Percentiles rank a stretch among this genome's conserved stretches.
Evolutionary conservation across 2,329 filamentous ascomycete species (phyloP).

Genomic region (Orbilia blumenaviensis): DNA sequence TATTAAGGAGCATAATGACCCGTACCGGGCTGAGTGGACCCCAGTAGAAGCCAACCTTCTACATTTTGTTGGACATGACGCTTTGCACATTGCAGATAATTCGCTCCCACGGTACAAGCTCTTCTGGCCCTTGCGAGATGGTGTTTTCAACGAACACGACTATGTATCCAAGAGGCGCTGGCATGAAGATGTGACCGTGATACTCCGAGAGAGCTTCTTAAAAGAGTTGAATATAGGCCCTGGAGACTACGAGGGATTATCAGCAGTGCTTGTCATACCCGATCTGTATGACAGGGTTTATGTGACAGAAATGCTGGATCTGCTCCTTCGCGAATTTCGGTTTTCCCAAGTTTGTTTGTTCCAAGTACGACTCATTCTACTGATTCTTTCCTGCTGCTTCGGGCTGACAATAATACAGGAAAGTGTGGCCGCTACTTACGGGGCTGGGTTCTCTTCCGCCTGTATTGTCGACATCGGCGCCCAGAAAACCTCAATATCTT

Average conservation of each 20-base stretch:
- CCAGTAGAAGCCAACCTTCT: constrained; percentile 78
- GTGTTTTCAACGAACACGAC: constrained; percentile 89
- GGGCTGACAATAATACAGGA: constrained; percentile 64
- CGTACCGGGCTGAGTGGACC: constrained; percentile 93
- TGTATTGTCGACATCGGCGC: constrained; percentile 97
- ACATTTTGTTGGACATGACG: constrained; percentile 82
- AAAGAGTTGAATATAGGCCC: constrained; percentile 83
- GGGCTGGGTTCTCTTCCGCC: constrained; percentile 89
- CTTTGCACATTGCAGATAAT: constrained; percentile 85
- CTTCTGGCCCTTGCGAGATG: constrained; percentile 88
- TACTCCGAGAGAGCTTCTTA: constrained; percentile 85
- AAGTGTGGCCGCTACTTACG: constrained; percentile 91
- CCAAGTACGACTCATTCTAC: constrained; percentile 64
- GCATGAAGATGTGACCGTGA: constrained; percentile 84
- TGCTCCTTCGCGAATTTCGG: constrained; percentile 86
- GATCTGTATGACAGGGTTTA: constrained; percentile 96
- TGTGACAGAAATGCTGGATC: constrained; percentile 82
- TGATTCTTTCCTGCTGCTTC: neutral
- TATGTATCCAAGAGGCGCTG: constrained; percentile 82
- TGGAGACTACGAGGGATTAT: constrained; percentile 87
- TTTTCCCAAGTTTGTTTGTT: constrained; percentile 92
- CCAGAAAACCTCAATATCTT: constrained; percentile 96
- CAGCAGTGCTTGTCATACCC: constrained; percentile 95
- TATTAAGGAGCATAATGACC: constrained; percentile 94
- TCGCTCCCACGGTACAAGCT: constrained; percentile 90